Evolutionary conservation across 306 rosid species (phyloP), one percentile per base, ranked within the genome.

Genomic region (Cicer bijugum): DNA sequence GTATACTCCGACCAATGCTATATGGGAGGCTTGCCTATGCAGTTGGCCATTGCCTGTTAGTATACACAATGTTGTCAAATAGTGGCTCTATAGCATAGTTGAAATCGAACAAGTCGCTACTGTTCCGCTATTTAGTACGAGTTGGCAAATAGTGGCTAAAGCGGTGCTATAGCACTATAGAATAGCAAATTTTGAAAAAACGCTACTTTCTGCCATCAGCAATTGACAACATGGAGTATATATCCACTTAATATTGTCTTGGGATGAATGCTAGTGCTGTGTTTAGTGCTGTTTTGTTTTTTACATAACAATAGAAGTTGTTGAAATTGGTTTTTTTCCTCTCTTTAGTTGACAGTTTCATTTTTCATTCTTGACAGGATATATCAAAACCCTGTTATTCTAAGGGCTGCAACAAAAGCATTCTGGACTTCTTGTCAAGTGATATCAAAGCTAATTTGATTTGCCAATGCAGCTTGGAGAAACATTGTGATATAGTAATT

Each of bases 401-500:
- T 88, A 48, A 79, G 85, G 66, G 96, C 60, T 67, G 97, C 97
- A 16, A 83, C 96, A 3, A 92, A 89, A 68, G 97, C 96, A 56
- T 88, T 92, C 86, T 89, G 93, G 93, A 88, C 97, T 62, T 92
- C 93, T 23, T 92, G 97, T 64, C 93, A 92, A 61, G 92, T 94
- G 50, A 87, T 94, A 75, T 91, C 98, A 60, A 94, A 94, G 96
- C 90, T 94, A 73, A 87, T 94, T 53, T 94, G 87, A 82, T 45
- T 75, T 58, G 74, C 23, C 69, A 51, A 63, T 62, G 85, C 84
- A 75, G 78, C 75, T 66, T 39, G 80, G 76, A 46, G 74, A 51
- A 9, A 80, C 82, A 39, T 46, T 80, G 81, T 57, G 40, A 56
- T 56, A 12, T 63, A 69, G 48, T 53, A 8, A 51, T 69, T 59